A percentile compares a stretch with the other conserved stretches of the same genome.
phyloP scores from a whole-genome alignment of 208 protist species.

The Wallacemonas sp. region DNA sequence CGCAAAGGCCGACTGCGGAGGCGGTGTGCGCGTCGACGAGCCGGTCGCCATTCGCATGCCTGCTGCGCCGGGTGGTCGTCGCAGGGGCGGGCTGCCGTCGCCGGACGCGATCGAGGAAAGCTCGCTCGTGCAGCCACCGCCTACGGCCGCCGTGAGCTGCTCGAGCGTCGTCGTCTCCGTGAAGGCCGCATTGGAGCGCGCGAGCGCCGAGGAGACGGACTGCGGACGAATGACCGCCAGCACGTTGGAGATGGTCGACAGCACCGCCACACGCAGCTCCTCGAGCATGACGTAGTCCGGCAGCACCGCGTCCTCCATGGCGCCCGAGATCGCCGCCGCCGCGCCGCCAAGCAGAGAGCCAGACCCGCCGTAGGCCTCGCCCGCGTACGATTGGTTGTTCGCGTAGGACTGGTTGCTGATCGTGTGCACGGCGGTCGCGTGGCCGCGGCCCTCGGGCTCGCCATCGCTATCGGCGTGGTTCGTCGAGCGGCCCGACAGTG shows the following conservation, averaged over 20 bases:
- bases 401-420: neutral
- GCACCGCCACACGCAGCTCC: slow-evolving; percentile 29
- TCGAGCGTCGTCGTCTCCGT: slow-evolving; percentile 15
- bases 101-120: neutral
- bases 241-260: slow-evolving; percentile 18
- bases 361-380: neutral
- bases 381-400: neutral
- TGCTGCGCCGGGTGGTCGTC: no score
- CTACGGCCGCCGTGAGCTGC: neutral
- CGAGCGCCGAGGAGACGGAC: slow-evolving; percentile 18
- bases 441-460: neutral
- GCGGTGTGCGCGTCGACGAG: no score
- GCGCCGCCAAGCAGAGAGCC: neutral
- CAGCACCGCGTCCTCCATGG: neutral
- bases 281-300: slow-evolving; percentile 21
- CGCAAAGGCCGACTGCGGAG: no score
- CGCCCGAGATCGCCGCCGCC: neutral
- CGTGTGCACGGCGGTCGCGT: neutral
- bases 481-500: neutral
- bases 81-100: neutral
- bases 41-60: no score
- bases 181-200: slow-evolving; percentile 27
- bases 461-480: neutral
- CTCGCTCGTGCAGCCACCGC: neutral
- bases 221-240: slow-evolving; percentile 10